Evolutionary conservation across 306 rosid species (phyloP).

Genomic region (Biancaea sappan): DNA sequence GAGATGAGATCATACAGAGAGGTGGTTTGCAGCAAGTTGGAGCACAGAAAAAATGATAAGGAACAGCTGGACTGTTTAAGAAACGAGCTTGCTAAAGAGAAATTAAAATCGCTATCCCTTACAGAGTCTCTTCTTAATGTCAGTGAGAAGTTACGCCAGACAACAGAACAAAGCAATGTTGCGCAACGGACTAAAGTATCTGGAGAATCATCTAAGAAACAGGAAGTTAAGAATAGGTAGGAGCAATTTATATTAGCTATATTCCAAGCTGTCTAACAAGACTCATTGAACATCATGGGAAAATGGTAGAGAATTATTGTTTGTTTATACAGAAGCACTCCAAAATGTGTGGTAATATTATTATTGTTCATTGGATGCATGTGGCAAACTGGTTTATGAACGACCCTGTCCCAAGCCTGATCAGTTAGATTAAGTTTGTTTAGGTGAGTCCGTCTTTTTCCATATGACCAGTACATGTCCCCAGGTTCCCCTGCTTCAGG

Average conservation of each 20-base stretch:
- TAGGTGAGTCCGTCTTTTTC: too few relatives aligned
- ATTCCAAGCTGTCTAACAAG: neutral
- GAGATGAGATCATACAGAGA: constrained; percentile 48
- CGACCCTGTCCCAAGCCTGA: too few relatives aligned
- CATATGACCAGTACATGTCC: too few relatives aligned
- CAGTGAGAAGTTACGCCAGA: constrained; percentile 40
- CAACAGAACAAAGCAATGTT: constrained; percentile 36
- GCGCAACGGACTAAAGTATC: constrained; percentile 33
- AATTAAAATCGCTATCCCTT: constrained; percentile 35
- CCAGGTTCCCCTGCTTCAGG: too few relatives aligned
- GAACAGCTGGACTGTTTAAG: constrained; percentile 42
- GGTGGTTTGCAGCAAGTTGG: constrained; percentile 43
- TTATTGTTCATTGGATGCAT: neutral
- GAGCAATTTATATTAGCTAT: neutral
- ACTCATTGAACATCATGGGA: neutral
- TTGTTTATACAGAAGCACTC: neutral
- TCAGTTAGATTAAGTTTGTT: too few relatives aligned
- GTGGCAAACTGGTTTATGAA: neutral
- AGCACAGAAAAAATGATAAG: constrained; percentile 32
- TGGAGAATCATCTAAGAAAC: constrained; percentile 27
- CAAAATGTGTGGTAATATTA: neutral
- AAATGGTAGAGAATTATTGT: neutral
- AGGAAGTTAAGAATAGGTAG: constrained; percentile 24
- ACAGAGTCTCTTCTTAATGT: constrained; percentile 31
- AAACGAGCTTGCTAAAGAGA: constrained; percentile 36